Conservation (phyloP, 2,329 filamentous ascomycete genomes). For the Pyricularia sp. region DNA sequence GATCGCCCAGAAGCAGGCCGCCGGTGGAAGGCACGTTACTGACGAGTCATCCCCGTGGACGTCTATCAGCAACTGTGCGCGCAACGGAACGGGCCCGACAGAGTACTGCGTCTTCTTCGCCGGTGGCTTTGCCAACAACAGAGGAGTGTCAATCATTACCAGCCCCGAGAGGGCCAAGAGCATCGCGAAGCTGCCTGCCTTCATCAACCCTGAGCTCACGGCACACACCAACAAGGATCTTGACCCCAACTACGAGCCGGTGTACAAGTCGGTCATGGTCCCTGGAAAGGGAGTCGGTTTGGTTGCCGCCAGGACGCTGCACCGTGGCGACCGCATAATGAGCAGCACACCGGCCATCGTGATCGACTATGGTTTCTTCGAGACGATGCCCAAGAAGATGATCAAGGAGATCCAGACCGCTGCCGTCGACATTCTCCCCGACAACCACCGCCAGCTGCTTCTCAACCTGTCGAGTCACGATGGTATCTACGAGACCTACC, state of each 20-base stretch:
- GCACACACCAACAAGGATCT: constrained; percentile 17
- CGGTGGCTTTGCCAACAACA: constrained; percentile 21
- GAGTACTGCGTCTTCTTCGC: constrained; percentile 26
- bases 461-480: constrained; percentile 28
- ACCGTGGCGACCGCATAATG: constrained; percentile 27
- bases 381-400: constrained; percentile 16
- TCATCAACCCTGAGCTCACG: constrained; percentile 15
- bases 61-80: constrained; percentile 17
- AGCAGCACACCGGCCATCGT: constrained; percentile 26
- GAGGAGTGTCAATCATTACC: constrained; percentile 29
- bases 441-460: constrained; percentile 18
- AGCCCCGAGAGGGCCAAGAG: constrained; percentile 18
- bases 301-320: constrained; percentile 22
- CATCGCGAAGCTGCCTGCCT: constrained; percentile 17
- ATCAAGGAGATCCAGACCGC: constrained; percentile 21
- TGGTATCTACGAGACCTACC: constrained; percentile 13
- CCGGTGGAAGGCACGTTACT: background rate
- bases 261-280: constrained; percentile 24
- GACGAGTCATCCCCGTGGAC: constrained; percentile 13
- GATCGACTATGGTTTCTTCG: constrained; percentile 28
- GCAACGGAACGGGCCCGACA: constrained; percentile 10
- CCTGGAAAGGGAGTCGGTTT: constrained; percentile 29
- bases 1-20: constrained; percentile 3
- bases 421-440: constrained; percentile 21
- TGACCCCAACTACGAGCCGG: constrained; percentile 11